A percentile compares a stretch with the other conserved stretches of the same genome.
phyloP scores from a whole-genome alignment of 768 basidiomycete genomes.

The Galerina marginata region DNA sequence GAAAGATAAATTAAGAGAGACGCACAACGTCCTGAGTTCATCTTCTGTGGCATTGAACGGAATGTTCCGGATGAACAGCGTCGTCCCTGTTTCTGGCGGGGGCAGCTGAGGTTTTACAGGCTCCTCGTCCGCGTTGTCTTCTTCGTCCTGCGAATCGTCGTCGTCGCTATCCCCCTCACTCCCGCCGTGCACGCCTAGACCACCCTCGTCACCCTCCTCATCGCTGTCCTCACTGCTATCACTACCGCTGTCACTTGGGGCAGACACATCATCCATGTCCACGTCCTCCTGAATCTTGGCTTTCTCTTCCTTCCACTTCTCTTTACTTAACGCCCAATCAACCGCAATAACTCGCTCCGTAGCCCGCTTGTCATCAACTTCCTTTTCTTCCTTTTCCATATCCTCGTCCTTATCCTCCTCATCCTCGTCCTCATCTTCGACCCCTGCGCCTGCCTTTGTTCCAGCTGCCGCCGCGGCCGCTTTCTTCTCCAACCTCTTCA shows the following conservation, averaged over 20 bases:
- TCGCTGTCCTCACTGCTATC: slow-evolving; percentile 45
- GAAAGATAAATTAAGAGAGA: slow-evolving; percentile 13
- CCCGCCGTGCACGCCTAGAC: too few relatives aligned
- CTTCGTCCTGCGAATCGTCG: slow-evolving; percentile 30
- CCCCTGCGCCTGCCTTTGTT: slow-evolving; percentile 37
- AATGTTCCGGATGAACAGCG: slow-evolving; percentile 92
- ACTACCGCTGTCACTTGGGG: slow-evolving; percentile 31
- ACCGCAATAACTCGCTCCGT: too few relatives aligned
- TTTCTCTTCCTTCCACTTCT: slow-evolving; percentile 27
- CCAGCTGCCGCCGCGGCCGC: slow-evolving; percentile 35
- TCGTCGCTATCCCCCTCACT: slow-evolving; percentile 34
- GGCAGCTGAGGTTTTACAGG: slow-evolving; percentile 74
- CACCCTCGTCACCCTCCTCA: slow-evolving; percentile 11
- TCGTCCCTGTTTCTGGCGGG: slow-evolving; percentile 85
- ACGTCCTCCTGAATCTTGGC: slow-evolving; percentile 52
- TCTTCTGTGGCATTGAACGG: slow-evolving; percentile 94
- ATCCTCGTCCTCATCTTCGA: slow-evolving; percentile 38
- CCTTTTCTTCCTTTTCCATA: slow-evolving; percentile 31
- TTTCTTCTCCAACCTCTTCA: slow-evolving; percentile 59
- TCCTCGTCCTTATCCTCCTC: slow-evolving; percentile 32
- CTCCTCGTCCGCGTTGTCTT: slow-evolving; percentile 43
- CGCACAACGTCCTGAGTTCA: slow-evolving; percentile 84
- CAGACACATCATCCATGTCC: slow-evolving; percentile 40
- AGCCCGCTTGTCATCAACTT: slow-evolving; percentile 38
- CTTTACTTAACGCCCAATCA: background rate